These are phyloP conservation scores for Purpureocillium takamizusanense DNA, from an alignment of 2,329 filamentous ascomycete species.

Conservation along the genomic window DNA sequence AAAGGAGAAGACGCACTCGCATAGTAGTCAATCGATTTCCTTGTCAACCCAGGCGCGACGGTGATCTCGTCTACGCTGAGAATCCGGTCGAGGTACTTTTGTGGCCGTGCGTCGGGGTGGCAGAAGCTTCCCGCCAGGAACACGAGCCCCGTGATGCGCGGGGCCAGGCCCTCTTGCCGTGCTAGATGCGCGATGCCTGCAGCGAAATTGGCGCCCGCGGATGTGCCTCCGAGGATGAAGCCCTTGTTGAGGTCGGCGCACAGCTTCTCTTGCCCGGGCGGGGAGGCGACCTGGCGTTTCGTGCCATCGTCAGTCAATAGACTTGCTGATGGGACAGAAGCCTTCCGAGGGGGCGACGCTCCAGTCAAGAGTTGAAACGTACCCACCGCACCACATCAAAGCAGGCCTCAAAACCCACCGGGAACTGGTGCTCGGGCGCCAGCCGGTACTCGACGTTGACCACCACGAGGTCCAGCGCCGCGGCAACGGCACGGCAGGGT, in stretches of 20 bases:
- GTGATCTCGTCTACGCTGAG: constrained; percentile 26
- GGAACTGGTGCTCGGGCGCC: constrained; percentile 40
- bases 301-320: no score
- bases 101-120: constrained; percentile 26
- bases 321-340: no score
- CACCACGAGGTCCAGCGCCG: constrained; percentile 19
- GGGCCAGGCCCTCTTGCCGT: constrained; percentile 23
- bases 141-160: constrained; percentile 33
- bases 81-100: constrained; percentile 23
- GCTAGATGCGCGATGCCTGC: constrained; percentile 34
- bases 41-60: constrained; percentile 22
- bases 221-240: constrained; percentile 41
- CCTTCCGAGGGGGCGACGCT: no score
- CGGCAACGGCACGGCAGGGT: constrained; percentile 14
- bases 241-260: constrained; percentile 31
- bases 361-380: no score
- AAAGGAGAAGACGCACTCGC: constrained; percentile 6
- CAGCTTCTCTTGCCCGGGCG: constrained; percentile 18
- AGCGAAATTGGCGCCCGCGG: constrained; percentile 42
- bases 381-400: constrained; percentile 27
- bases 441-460: constrained; percentile 42
- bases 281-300: constrained; percentile 10
- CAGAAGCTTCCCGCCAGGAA: constrained; percentile 37
- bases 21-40: constrained; percentile 24
- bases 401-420: constrained; percentile 33